These are phyloP conservation scores for Fimicolochytrium jonesii DNA, from an alignment of 192 early-diverging fungal genomes.

Conservation along the genomic window DNA sequence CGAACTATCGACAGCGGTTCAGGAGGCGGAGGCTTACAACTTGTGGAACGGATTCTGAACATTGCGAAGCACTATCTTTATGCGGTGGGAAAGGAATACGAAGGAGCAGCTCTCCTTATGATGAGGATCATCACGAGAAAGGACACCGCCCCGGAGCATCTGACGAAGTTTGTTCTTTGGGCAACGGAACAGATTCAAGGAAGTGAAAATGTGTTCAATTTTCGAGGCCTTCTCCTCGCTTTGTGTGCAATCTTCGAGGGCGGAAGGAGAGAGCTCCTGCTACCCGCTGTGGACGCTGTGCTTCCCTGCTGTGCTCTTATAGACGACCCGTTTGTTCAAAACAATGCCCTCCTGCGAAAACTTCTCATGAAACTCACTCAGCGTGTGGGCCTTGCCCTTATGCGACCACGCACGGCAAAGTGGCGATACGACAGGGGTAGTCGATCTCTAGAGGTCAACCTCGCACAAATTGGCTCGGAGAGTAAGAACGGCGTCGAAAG, in stretches of 20 bases:
- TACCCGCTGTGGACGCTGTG: constrained; percentile 43
- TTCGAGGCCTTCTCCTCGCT: constrained; percentile 58
- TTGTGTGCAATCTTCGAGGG: constrained; percentile 68
- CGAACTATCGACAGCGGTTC: constrained; percentile 73
- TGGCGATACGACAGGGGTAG: constrained; percentile 72
- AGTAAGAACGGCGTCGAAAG: neutral
- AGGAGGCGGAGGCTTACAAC: constrained; percentile 19
- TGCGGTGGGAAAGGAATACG: constrained; percentile 80
- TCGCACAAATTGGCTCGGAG: neutral
- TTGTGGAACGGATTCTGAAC: constrained; percentile 68
- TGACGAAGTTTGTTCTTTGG: constrained; percentile 72
- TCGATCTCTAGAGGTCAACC: constrained; percentile 7
- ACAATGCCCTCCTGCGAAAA: constrained; percentile 76
- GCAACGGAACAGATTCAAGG: constrained; percentile 31
- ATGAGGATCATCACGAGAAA: constrained; percentile 74
- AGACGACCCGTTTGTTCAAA: constrained; percentile 34
- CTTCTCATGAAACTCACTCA: constrained; percentile 77
- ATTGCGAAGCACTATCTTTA: constrained; percentile 63
- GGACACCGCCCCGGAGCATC: constrained; percentile 60
- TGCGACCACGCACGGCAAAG: constrained; percentile 63
- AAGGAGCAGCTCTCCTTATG: constrained; percentile 78
- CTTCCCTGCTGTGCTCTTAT: constrained; percentile 23
- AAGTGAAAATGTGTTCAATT: constrained; percentile 46
- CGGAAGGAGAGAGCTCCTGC: constrained; percentile 58
- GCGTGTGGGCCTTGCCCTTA: constrained; percentile 72